phyloP scores from a whole-genome alignment of 805 yeast genomes.

The Candida odintsovae region DNA sequence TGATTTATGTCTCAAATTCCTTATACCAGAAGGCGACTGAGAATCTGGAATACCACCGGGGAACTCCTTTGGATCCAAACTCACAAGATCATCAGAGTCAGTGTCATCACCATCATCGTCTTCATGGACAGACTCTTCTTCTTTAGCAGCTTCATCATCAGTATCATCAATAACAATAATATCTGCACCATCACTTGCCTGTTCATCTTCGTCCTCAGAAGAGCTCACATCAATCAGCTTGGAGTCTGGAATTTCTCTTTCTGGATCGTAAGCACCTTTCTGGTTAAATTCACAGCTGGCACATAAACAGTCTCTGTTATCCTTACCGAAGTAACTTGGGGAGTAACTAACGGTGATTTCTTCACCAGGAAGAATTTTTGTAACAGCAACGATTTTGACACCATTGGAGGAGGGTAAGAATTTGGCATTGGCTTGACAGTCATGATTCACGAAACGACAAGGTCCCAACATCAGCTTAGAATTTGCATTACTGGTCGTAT shows the following conservation, averaged over 20 bases:
- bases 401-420: conserved; percentile 26
- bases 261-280: conserved; percentile 26
- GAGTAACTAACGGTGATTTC: conserved; percentile 42
- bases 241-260: conserved; percentile 7
- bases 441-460: conserved; percentile 42
- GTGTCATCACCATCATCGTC: conserved; percentile 1
- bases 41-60: not conserved
- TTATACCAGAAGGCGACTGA: too few relatives aligned
- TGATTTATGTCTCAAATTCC: not conserved
- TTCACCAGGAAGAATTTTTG: conserved; percentile 36
- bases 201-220: conserved; percentile 1
- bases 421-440: conserved; percentile 38
- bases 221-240: conserved; percentile 3
- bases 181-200: not conserved
- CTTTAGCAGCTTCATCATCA: conserved; percentile 3
- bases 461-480: conserved; percentile 43
- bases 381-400: conserved; percentile 29
- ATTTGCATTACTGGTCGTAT: conserved; percentile 25
- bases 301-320: conserved; percentile 39
- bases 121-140: conserved; percentile 2
- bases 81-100: not conserved
- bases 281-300: conserved; percentile 33
- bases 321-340: conserved; percentile 35
- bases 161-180: conserved; percentile 1
- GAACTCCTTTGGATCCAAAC: not conserved